Evolutionary conservation across 129 eudicot genomes (phyloP), one percentile per base, ranked within the genome.

Genomic region (Chrysanthemum seticuspe): DNA sequence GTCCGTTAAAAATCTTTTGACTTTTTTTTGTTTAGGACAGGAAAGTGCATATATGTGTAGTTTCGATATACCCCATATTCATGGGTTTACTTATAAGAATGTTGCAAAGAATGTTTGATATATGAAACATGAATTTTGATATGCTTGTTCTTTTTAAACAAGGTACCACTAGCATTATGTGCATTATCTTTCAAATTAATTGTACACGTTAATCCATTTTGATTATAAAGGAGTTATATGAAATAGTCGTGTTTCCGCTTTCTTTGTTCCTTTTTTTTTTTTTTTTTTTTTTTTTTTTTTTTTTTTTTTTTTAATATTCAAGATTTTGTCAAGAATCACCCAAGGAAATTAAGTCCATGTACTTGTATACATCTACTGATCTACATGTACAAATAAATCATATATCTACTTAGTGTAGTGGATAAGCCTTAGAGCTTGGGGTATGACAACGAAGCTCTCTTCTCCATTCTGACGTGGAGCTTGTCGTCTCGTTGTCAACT

Each of bases 11-110:
- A 50, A 34, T 34, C 10, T 57, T 58, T 66, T 25, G 45, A 29
- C 48, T 13, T 3, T 0, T 34, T 54, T 7, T 56, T 55, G 62
- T 69, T 69, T 68, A 76, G 67, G 73, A 67, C 67, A 78, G 77
- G 73, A 2, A 72, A 72, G 73, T 78, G 82, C 81, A 78, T 72
- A 78, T 78, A 78, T 65, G 29, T 72, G 74, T 78, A 78, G 82
- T 48, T 78, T 51, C 65, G 68, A 65, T 63, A 71, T 48, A 76
- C 82, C 77, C 77, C 13, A 57, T 25, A 27, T 78, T 15, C 25
- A n/a, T 64, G 77, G 77, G 82, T 70, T 77, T 78, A 78, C 78
- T 72, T 71, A 18, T 71, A 62, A 63, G 80, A 71, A 71, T 72
- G 31, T 56, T 72, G 73, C 61, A 45, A 62, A 62, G 82, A 78